phyloP scores from a whole-genome alignment of 331 rosid species.

The Arachis monticola region DNA sequence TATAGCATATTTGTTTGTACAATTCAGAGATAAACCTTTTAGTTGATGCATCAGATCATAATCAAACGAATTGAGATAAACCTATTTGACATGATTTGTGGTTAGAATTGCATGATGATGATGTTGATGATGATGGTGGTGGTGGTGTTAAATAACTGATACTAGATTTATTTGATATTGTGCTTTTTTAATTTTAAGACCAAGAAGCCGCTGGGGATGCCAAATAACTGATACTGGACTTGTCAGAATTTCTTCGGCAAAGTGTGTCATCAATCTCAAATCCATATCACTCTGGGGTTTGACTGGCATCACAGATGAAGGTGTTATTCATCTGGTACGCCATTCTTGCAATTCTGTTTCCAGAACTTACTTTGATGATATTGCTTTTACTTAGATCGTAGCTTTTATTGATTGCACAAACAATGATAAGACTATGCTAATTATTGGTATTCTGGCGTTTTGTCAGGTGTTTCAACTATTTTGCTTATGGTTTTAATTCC shows the following conservation, averaged over 20 bases:
- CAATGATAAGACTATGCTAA: not conserved
- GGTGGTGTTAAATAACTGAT: not conserved
- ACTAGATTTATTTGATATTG: not conserved
- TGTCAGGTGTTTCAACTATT: conserved; percentile 3
- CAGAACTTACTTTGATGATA: not conserved
- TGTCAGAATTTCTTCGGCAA: conserved; percentile 65
- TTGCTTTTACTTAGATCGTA: not conserved
- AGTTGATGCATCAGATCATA: not conserved
- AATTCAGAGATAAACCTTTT: not conserved
- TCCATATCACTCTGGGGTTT: conserved; percentile 94
- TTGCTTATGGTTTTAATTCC: conserved; percentile 19
- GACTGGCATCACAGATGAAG: conserved; percentile 91
- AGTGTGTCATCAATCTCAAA: conserved; percentile 71
- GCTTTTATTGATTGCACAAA: not conserved
- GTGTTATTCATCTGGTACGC: conserved; percentile 85
- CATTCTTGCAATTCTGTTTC: not conserved
- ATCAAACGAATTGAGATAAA: not conserved
- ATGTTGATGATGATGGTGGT: not conserved
- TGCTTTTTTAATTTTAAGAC: conserved; percentile 54
- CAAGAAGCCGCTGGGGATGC: conserved; percentile 91
- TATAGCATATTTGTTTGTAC: not conserved
- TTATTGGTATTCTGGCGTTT: not conserved
- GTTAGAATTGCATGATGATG: not conserved
- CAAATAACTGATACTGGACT: conserved; percentile 87
- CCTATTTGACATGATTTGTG: not conserved